Conservation (phyloP, 208 protist genomes). For the Trypanosoma scelopori region DNA sequence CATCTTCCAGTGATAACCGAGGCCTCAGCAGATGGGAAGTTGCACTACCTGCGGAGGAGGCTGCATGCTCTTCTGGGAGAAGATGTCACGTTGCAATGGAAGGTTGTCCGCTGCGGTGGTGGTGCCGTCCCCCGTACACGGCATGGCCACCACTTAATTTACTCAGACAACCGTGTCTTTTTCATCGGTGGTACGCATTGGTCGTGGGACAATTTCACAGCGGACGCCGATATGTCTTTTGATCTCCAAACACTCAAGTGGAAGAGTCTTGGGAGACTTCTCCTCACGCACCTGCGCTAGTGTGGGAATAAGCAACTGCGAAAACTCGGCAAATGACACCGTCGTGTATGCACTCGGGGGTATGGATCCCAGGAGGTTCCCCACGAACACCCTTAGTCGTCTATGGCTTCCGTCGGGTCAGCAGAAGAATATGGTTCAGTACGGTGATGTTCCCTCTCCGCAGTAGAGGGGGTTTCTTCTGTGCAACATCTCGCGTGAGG, state of each 20-base stretch:
- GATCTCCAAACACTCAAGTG: too few relatives aligned
- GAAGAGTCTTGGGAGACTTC: too few relatives aligned
- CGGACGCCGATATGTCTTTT: too few relatives aligned
- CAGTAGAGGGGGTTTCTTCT: too few relatives aligned
- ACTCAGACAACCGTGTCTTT: conserved; percentile 38
- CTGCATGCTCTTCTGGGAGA: too few relatives aligned
- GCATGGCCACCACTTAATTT: conserved; percentile 63
- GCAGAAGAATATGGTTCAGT: background rate
- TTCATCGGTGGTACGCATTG: conserved; percentile 61
- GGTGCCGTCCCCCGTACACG: conserved; percentile 40
- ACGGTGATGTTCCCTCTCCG: background rate
- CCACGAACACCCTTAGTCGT: background rate
- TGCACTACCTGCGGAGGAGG: too few relatives aligned
- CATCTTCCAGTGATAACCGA: too few relatives aligned
- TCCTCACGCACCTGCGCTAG: conserved; percentile 36
- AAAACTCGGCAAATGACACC: background rate
- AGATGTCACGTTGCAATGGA: too few relatives aligned
- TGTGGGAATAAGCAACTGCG: conserved; percentile 29
- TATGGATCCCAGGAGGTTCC: background rate
- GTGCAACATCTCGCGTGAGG: too few relatives aligned
- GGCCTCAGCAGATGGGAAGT: too few relatives aligned
- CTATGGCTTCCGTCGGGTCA: background rate
- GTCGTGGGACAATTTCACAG: conserved; percentile 48
- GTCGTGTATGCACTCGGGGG: background rate
- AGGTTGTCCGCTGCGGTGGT: too few relatives aligned